A percentile compares a stretch with the other conserved stretches of the same genome.
phyloP scores from a whole-genome alignment of 371 early-diverging fungal genomes.

The Mucor indicus region DNA sequence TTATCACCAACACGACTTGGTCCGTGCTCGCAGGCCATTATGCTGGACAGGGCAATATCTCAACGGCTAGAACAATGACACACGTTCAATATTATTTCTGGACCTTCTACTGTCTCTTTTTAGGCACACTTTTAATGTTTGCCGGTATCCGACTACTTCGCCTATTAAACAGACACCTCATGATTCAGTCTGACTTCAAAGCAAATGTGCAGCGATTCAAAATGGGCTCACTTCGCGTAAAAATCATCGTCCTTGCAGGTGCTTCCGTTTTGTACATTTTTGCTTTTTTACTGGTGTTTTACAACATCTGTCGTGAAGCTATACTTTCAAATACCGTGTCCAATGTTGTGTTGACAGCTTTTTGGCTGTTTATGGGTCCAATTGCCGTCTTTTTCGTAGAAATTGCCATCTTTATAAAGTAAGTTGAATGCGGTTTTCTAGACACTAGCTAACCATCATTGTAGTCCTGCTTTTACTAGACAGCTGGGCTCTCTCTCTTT shows the following conservation, averaged over 20 bases:
- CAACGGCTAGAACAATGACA: background rate
- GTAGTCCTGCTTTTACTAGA: no score
- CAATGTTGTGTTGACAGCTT: slow-evolving; percentile 20
- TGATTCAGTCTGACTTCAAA: slow-evolving; percentile 17
- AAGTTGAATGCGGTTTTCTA: no score
- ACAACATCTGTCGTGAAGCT: slow-evolving; percentile 17
- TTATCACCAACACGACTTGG: slow-evolving; percentile 6
- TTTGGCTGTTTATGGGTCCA: slow-evolving; percentile 27
- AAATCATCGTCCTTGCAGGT: slow-evolving; percentile 11
- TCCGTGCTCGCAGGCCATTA: slow-evolving; percentile 2
- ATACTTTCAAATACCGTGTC: slow-evolving; percentile 6
- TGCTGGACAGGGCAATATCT: background rate
- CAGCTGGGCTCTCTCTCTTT: no score
- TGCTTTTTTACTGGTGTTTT: slow-evolving; percentile 22
- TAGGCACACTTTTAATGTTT: slow-evolving; percentile 20
- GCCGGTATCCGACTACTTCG: slow-evolving; percentile 24
- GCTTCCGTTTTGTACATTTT: slow-evolving; percentile 23
- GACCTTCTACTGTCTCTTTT: slow-evolving; percentile 4
- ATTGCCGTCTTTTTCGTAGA: slow-evolving; percentile 18
- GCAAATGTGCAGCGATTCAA: slow-evolving; percentile 22
- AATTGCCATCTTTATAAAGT: no score
- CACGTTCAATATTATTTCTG: slow-evolving; percentile 3
- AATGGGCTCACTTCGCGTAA: slow-evolving; percentile 28
- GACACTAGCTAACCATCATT: no score
- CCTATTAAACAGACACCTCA: slow-evolving; percentile 19